Evolutionary conservation across 495 filamentous ascomycete genomes (phyloP), one percentile per base, ranked within the genome.

Genomic region (Trypethelium eluteriae): DNA sequence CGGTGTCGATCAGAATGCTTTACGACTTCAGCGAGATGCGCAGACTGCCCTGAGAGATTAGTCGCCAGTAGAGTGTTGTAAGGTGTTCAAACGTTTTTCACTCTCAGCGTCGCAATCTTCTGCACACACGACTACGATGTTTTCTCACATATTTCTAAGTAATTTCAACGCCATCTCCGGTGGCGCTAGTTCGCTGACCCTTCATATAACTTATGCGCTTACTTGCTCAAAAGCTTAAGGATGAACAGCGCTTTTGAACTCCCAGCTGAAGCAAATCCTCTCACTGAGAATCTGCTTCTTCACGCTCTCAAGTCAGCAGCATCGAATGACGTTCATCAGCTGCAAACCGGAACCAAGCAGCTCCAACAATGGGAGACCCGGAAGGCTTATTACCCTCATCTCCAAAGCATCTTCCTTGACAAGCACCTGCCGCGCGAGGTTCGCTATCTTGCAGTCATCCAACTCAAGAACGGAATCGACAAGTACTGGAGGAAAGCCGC

Each of bases 391-490:
- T 92, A 91, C 75, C 79, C 83, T n/a, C 80, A 86, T 47, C 81
- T 98, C 63, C 93, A 96, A 83, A 63, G 64, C 39, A 82, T 88
- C 6, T 96, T 91, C 73, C 78, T 96, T 59, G 89, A 96, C 76
- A 85, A 86, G 53, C 82, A 82, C 4, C 79, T 93, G 0, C 90
- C 91, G 11, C 71, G 81, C 14, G 87, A 93, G 70, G 82, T 91
- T 50, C 88, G 94, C 62, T 90, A 94, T 74, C 83, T 96, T n/a
- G 86, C 92, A 18, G 86, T 96, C 62, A 97, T 96, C 67, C 90
- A 95, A 72, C 79, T 98, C 64, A 97, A 97, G 74, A 96, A 97
- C 75, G 94, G 91, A 36, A 90, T 96, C 72, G 93, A 97, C 71
- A 92, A 89, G 74, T 91, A 90, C 75, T 98, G 94, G 94, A 84